Base-by-base conservation (phyloP, 345 rosid genomes). In the Lepidium didymum region DNA sequence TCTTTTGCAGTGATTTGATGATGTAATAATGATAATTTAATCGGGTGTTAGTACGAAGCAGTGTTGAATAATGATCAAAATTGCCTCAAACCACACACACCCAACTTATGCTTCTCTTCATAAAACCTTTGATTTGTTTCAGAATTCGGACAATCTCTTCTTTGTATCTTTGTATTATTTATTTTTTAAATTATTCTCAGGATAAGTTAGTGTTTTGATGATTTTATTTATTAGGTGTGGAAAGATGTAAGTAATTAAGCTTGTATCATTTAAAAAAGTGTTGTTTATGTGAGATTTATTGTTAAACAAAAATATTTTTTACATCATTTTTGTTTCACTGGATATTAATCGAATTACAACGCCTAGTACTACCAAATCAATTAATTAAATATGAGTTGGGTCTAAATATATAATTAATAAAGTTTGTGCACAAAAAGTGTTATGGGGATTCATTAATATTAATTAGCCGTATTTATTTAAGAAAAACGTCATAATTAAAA, bases 131-230 rank as follows among this genome's bases (percentile, higher is more conserved):
- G 14, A 43, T 62, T 53, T 70, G 35, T 62, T 43, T 62, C 47
- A 43, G n/a, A 53, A 52, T 62, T 29, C 37, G 76, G 56, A 40
- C 36, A 56, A 44, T 31, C 38, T 70, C 49, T 64, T 36, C 70
- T 46, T 46, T 64, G 33, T 13, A 6, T 40, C 50, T 62, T 64
- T 37, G 25, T 49, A 29, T 34, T 62, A 21, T 15, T 33, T 50
- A 10, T 50, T 7, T 7, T 4, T 16, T 12, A 14, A 29, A 8
- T 44, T 68, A 29, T 31, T 46, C 29, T 47, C 52, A 64, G 70
- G 50, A 56, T 72, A 61, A 56, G 64, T 72, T 72, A 72, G 70
- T 55, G 75, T 55, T 29, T 63, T 45, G n/a, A 55, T 3, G 50
- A 46, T 15, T 36, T 16, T 45, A 25, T 7, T 16, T 25, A 45